Conservation (phyloP, 352 stramenopile species). For the Phytopythium oedochilum region DNA sequence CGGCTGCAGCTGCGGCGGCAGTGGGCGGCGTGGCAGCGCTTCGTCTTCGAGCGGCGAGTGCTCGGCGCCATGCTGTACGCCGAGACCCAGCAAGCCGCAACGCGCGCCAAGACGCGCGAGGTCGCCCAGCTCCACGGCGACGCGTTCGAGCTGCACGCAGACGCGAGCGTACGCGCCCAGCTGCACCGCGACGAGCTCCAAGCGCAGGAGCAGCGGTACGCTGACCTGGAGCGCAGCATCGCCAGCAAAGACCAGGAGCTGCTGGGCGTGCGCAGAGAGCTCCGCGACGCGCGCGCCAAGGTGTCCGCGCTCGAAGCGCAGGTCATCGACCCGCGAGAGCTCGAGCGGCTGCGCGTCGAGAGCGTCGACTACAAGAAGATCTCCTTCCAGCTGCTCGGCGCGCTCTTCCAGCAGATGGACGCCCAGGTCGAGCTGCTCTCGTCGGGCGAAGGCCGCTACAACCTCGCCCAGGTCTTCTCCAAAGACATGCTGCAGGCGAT, state of each 20-base stretch:
- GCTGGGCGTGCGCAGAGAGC: conserved; percentile 37
- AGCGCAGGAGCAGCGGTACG: conserved; percentile 28
- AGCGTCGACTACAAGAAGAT: conserved; percentile 69
- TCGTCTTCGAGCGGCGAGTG: conserved; percentile 52
- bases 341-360: conserved; percentile 53
- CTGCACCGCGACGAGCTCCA: conserved; percentile 36
- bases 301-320: conserved; percentile 37
- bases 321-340: conserved; percentile 43
- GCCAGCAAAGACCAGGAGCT: conserved; percentile 53
- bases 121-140: conserved; percentile 59
- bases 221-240: conserved; percentile 22
- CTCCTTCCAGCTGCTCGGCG: conserved; percentile 48
- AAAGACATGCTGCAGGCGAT: conserved; percentile 57
- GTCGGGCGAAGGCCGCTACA: conserved; percentile 60
- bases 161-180: conserved; percentile 25
- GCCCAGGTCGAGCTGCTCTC: conserved; percentile 51
- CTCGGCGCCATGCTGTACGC: conserved; percentile 76
- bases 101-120: conserved; percentile 29
- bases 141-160: conserved; percentile 35
- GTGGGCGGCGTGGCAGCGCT: conserved; percentile 46
- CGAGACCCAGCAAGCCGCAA: conserved; percentile 45
- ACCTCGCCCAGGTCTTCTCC: conserved; percentile 54
- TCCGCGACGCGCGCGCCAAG: conserved; percentile 23
- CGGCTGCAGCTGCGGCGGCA: conserved; percentile 29
- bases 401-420: conserved; percentile 45